These are phyloP conservation scores for Nitzschia sp. DNA, from an alignment of 108 stramenopile species.

Conservation along the genomic window DNA sequence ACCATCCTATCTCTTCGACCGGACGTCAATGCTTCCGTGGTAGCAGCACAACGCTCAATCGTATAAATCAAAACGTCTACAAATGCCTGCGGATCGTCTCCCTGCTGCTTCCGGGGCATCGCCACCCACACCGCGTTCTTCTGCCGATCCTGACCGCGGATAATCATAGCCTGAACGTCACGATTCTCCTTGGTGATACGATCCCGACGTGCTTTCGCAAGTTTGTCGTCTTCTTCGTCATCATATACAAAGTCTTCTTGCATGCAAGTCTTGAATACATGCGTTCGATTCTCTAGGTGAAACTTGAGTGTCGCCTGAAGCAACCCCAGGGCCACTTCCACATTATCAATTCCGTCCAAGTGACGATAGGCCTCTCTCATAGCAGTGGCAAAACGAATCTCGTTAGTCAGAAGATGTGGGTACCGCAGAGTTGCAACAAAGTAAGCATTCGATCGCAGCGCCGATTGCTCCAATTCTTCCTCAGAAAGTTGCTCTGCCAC, in stretches of 20 bases:
- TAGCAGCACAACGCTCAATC: conserved; percentile 37
- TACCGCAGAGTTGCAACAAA: conserved; percentile 21
- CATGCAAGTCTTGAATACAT: conserved; percentile 23
- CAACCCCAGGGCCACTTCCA: conserved; percentile 17
- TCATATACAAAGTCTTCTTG: conserved; percentile 19
- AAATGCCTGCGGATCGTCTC: conserved; percentile 27
- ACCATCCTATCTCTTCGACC: conserved; percentile 37
- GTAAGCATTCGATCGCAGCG: conserved; percentile 35
- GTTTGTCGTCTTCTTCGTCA: conserved; percentile 5
- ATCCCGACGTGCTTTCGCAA: conserved; percentile 7
- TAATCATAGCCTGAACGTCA: conserved; percentile 23
- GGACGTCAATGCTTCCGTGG: conserved; percentile 25
- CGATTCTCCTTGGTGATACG: conserved; percentile 33
- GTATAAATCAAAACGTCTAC: conserved; percentile 30
- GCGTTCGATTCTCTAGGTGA: conserved; percentile 20
- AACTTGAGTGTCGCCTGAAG: conserved; percentile 17
- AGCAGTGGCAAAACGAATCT: conserved; percentile 28
- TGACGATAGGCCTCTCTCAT: conserved; percentile 38
- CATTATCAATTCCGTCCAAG: conserved; percentile 3
- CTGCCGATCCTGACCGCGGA: conserved; percentile 38
- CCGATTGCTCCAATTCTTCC: conserved; percentile 37
- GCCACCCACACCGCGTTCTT: conserved; percentile 30
- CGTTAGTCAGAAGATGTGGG: background rate
- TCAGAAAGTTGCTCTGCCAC: conserved; percentile 21
- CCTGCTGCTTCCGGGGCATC: conserved; percentile 19